Base-by-base conservation (phyloP, 305 asterid species). In the Ilex paraguariensis region DNA sequence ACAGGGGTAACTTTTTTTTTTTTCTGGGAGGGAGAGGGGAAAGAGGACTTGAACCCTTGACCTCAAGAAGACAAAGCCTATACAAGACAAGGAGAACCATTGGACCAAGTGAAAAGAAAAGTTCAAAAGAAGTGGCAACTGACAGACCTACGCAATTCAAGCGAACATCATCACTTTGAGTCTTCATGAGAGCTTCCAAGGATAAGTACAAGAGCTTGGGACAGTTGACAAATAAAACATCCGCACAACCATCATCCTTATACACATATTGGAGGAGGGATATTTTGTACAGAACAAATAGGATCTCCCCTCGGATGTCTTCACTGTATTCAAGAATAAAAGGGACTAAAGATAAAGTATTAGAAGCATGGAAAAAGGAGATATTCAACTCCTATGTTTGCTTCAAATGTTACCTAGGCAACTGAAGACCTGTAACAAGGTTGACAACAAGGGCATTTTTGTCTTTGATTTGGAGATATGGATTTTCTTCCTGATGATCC, bases 221-320 rank as follows among this genome's bases (percentile, higher is more conserved):
- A 79, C 81, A 77, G 65, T 77, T 69, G 33, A 78, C 74, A 53
- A 77, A 70, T 62, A 86, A 78, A 50, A 69, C 66, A 70, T 82
- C 88, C 51, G 73, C 53, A 60, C 72, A 72, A 66, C 76, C 66
- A 70, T 71, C 73, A 60, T 77, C 91, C 76, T 60, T 70, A 75
- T 72, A 69, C 64, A 73, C 70, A 62, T 73, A 82, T 49, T 78
- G 84, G 65, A 81, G 87, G 67, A 74, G 80, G 65, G 83, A 83
- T 58, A 77, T 68, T 75, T 83, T 84, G 77, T 87, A 90, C 62
- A 93, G 65, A 66, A 87, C 87, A 70, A 87, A 93, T 81, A 90
- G 75, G 73, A 86, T 82, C 86, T 93, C 99, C 76, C 97, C 97
- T 72, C 84, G 95, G 68, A 87, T 78, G 76, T 87, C 92, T 64